Percentiles rank a stretch among this genome's conserved stretches.
Conservation (phyloP, 2,329 filamentous ascomycete species). For the Epichloe baconii region DNA sequence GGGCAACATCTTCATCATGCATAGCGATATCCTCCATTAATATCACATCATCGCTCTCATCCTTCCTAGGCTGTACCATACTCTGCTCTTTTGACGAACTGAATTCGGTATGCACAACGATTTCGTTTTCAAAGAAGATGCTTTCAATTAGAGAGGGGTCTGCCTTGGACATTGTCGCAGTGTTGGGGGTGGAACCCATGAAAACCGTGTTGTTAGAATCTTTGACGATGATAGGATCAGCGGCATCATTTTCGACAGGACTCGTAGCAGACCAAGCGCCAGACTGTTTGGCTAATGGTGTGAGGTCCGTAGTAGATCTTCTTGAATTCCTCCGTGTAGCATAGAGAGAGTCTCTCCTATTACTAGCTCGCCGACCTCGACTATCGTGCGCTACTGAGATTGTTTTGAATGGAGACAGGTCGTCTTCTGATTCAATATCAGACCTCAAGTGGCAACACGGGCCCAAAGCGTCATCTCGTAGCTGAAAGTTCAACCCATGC, state of each 20-base stretch:
- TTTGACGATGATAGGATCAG: not conserved
- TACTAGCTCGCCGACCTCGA: not conserved
- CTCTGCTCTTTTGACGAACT: conserved; percentile 7
- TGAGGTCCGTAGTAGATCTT: conserved; percentile 38
- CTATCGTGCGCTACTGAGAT: not conserved
- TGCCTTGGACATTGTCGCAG: conserved; percentile 7
- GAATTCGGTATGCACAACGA: conserved; percentile 25
- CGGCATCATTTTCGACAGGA: conserved; percentile 17
- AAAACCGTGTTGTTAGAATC: not conserved
- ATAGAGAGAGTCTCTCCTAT: not conserved
- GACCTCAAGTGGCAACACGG: conserved; percentile 30
- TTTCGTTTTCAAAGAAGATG: conserved; percentile 50
- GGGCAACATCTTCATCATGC: conserved; percentile 42
- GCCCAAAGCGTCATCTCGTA: conserved; percentile 35
- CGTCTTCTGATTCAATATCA: conserved; percentile 44
- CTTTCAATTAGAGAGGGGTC: conserved; percentile 28
- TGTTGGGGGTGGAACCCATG: not conserved
- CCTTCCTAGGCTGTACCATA: conserved; percentile 6
- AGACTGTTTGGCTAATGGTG: conserved; percentile 48
- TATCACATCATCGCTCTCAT: conserved; percentile 14
- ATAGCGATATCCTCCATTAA: conserved; percentile 32
- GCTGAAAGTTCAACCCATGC: conserved; percentile 17
- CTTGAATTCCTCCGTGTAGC: conserved; percentile 10
- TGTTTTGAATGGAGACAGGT: conserved; percentile 20
- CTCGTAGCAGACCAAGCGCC: conserved; percentile 50